Conservation (phyloP, 2,329 filamentous ascomycete genomes). For the Bimuria novae-zelandiae region DNA sequence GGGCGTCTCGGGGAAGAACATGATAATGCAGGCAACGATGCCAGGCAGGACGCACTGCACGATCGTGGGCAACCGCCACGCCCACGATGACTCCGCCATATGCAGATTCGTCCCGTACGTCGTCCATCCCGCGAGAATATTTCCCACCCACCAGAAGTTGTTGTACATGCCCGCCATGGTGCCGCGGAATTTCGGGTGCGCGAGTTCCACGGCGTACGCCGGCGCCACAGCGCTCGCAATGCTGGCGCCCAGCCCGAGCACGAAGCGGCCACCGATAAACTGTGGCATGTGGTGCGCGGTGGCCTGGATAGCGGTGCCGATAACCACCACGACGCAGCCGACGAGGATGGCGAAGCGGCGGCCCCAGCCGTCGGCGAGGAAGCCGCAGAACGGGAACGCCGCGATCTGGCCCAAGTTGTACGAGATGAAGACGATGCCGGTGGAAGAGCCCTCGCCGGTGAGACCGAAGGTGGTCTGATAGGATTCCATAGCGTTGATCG, state of each 20-base stretch:
- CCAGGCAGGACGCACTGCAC: constrained; percentile 35
- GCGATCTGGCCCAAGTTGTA: constrained; percentile 58
- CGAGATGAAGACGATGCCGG: constrained; percentile 53
- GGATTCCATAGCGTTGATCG: constrained; percentile 58
- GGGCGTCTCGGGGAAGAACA: constrained; percentile 64
- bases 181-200: constrained; percentile 65
- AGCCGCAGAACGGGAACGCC: constrained; percentile 53
- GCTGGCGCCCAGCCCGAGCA: constrained; percentile 55
- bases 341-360: constrained; percentile 61
- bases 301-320: constrained; percentile 58
- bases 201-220: constrained; percentile 63
- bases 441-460: constrained; percentile 53
- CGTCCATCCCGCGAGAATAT: constrained; percentile 60
- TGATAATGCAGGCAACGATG: constrained; percentile 54
- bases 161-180: constrained; percentile 64
- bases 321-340: constrained; percentile 57
- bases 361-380: constrained; percentile 51
- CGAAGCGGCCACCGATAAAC: constrained; percentile 57
- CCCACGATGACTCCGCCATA: constrained; percentile 48
- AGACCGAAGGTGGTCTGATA: constrained; percentile 58
- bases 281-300: constrained; percentile 54
- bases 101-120: constrained; percentile 48
- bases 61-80: constrained; percentile 57
- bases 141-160: constrained; percentile 53
- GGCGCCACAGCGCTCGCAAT: constrained; percentile 63